Conservation (phyloP, 257 asterid genomes). For the Solanum stenotomum region DNA sequence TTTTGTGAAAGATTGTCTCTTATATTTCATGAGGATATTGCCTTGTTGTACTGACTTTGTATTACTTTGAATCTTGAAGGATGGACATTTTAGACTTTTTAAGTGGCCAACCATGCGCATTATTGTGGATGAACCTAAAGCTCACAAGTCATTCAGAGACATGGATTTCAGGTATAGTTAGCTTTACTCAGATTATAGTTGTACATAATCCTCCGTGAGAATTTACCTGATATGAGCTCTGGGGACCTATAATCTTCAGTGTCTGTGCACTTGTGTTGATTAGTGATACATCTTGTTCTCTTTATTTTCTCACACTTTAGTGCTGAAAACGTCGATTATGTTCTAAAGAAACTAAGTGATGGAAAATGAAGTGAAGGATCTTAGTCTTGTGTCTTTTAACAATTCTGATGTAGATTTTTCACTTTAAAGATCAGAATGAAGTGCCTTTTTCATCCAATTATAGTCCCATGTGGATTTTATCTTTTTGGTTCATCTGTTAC, state of each 20-base stretch:
- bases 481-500: no score
- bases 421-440: neutral
- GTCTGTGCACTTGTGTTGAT: neutral
- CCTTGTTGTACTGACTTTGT: neutral
- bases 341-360: neutral
- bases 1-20: slow-evolving; percentile 2
- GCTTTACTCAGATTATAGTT: neutral
- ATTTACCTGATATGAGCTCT: neutral
- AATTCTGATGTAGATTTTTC: neutral
- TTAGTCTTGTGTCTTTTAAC: neutral
- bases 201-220: neutral
- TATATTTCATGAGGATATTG: neutral
- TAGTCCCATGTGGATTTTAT: neutral
- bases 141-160: slow-evolving; percentile 94
- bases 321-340: neutral
- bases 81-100: slow-evolving; percentile 81
- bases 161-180: slow-evolving; percentile 82
- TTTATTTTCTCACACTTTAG: neutral
- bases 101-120: slow-evolving; percentile 82
- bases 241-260: neutral
- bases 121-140: slow-evolving; percentile 76
- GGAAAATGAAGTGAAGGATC: neutral
- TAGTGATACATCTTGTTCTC: neutral
- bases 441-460: neutral
- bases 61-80: slow-evolving; percentile 34